phyloP scores from a whole-genome alignment of 305 asterid genomes.

The Fraxinus velutina region DNA sequence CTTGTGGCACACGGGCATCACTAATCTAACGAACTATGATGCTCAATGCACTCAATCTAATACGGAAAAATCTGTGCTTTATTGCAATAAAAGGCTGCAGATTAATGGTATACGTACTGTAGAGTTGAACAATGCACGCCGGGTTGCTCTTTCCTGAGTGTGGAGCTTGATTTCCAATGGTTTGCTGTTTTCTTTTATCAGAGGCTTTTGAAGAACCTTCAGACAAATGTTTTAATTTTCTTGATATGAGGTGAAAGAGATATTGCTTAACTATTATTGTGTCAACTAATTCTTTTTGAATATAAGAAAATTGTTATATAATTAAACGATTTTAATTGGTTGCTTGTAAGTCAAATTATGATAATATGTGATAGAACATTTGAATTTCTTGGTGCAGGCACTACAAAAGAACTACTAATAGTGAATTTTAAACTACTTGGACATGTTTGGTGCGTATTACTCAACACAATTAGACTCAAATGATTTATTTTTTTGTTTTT shows the following conservation, averaged over 20 bases:
- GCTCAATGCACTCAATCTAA: not conserved
- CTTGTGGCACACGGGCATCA: not conserved
- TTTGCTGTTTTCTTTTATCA: slow-evolving; percentile 55
- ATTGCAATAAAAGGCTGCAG: not conserved
- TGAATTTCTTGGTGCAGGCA: not conserved
- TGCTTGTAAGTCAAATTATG: not conserved
- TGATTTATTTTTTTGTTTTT: not conserved
- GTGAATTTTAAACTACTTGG: not conserved
- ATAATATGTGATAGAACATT: not conserved
- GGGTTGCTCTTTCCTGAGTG: slow-evolving; percentile 73
- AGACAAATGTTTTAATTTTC: not conserved
- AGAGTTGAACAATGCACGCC: slow-evolving; percentile 62
- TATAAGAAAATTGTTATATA: not conserved
- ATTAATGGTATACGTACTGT: slow-evolving; percentile 37
- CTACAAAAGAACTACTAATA: not conserved
- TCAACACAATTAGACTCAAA: not conserved
- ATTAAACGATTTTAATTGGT: not conserved
- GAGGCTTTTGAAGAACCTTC: slow-evolving; percentile 34
- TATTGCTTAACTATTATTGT: not conserved
- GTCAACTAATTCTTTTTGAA: not conserved
- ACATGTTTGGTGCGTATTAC: not conserved
- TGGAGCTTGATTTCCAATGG: slow-evolving; percentile 65
- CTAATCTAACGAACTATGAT: not conserved
- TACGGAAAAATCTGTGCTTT: not conserved
- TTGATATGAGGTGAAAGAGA: not conserved